Percentiles rank a stretch among this genome's conserved stretches.
Conservation (phyloP, 495 filamentous ascomycete species). For the Aspergillus funiculosus region DNA sequence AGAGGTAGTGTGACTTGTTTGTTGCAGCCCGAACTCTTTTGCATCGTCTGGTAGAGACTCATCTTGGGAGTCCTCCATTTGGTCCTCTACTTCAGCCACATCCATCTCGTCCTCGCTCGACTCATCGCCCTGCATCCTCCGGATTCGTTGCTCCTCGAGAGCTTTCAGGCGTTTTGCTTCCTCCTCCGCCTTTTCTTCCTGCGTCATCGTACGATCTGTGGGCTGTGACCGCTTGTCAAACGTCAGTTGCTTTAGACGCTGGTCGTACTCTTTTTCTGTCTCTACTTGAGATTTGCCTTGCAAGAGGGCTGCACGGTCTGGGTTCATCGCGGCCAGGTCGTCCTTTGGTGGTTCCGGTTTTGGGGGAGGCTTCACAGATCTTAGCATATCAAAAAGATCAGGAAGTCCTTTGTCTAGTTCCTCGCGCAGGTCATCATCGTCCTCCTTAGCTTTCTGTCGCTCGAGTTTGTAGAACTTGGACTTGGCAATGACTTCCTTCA, state of each 20-base stretch:
- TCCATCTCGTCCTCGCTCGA: slow-evolving; percentile 37
- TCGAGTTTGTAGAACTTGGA: slow-evolving; percentile 93
- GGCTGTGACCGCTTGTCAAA: slow-evolving; percentile 78
- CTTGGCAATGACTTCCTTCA: slow-evolving; percentile 96
- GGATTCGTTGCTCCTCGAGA: slow-evolving; percentile 66
- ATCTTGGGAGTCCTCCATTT: slow-evolving; percentile 28
- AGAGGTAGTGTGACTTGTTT: slow-evolving; percentile 25
- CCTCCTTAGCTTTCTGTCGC: slow-evolving; percentile 86
- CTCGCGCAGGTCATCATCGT: slow-evolving; percentile 85
- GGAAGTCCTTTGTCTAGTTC: slow-evolving; percentile 70
- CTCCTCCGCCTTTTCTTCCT: slow-evolving; percentile 75
- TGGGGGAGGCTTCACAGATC: slow-evolving; percentile 40
- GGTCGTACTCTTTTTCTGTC: slow-evolving; percentile 78
- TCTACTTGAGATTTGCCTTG: slow-evolving; percentile 56
- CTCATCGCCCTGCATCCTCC: slow-evolving; percentile 43
- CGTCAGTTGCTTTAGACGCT: slow-evolving; percentile 70
- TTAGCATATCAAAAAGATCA: slow-evolving; percentile 70
- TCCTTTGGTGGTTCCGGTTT: slow-evolving; percentile 36
- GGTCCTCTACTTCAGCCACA: slow-evolving; percentile 43
- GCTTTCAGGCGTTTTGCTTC: slow-evolving; percentile 67
- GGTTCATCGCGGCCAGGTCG: slow-evolving; percentile 50
- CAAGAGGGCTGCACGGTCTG: slow-evolving; percentile 52
- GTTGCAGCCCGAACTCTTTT: slow-evolving; percentile 50
- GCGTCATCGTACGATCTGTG: slow-evolving; percentile 82
- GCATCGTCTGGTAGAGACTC: slow-evolving; percentile 47